Conservation (phyloP, 768 basidiomycete genomes). For the Hericium coralloides region DNA sequence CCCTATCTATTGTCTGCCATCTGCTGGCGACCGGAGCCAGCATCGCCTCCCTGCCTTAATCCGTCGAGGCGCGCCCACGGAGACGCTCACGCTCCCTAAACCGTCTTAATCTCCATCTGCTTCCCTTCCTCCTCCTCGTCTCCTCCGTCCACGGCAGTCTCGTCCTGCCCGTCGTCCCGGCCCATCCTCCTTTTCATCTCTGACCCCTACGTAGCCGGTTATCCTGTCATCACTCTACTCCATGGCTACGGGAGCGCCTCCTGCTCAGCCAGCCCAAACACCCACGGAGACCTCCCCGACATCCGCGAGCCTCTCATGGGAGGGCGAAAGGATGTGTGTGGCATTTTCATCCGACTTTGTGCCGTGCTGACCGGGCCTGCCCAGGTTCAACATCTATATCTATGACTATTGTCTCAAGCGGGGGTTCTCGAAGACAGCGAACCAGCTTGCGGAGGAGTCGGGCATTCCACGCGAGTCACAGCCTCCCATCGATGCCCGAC, state of each 20-base stretch:
- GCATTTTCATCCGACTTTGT: constrained; percentile 2
- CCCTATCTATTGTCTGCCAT: not conserved
- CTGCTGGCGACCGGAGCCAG: not conserved
- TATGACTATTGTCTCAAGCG: constrained; percentile 79
- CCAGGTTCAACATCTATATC: constrained; percentile 86
- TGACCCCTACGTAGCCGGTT: not conserved
- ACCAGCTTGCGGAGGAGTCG: constrained; percentile 57
- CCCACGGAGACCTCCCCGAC: constrained; percentile 9
- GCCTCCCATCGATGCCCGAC: constrained; percentile 77
- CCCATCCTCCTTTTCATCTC: constrained; percentile 1
- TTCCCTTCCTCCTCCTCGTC: not conserved
- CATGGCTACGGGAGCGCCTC: constrained; percentile 10
- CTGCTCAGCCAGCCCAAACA: constrained; percentile 7
- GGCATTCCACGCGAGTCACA: constrained; percentile 50
- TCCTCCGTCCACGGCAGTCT: no score
- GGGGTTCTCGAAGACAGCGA: constrained; percentile 66
- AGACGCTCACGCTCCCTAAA: constrained; percentile 2
- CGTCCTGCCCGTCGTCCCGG: not conserved
- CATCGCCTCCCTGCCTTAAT: not conserved
- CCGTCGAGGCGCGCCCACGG: constrained; percentile 3
- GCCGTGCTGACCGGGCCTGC: not conserved
- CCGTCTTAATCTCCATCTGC: constrained; percentile 14
- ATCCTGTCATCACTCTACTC: not conserved
- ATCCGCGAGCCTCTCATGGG: constrained; percentile 47
- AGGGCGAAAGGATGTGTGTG: constrained; percentile 76